Evolutionary conservation across 495 filamentous ascomycete genomes (phyloP).

Genomic region (Aspergillus nanangensis): DNA sequence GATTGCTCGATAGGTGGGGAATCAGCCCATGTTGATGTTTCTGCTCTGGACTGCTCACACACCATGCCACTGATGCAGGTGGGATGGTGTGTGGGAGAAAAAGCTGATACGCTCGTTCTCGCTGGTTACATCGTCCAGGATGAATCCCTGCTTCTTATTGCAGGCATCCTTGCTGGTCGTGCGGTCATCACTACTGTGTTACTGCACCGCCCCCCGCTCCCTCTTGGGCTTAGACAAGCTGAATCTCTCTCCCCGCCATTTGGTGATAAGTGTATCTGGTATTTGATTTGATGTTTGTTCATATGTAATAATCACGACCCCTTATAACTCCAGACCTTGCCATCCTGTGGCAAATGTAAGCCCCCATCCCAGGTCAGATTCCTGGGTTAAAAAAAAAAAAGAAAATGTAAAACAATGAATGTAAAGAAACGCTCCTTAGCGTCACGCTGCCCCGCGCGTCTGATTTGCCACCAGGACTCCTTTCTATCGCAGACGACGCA

Average conservation of each 20-base stretch:
- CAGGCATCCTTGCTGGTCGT: not conserved
- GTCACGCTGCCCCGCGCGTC: too few relatives aligned
- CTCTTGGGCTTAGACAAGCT: not conserved
- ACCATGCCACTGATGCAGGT: slow-evolving; percentile 2
- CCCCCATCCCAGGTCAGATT: not conserved
- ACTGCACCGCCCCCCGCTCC: not conserved
- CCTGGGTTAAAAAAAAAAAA: not conserved
- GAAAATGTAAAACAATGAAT: not conserved
- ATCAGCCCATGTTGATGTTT: slow-evolving; percentile 2
- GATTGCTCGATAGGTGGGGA: too few relatives aligned
- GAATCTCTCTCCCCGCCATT: too few relatives aligned
- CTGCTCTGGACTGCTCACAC: not conserved
- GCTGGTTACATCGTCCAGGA: not conserved
- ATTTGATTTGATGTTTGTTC: not conserved
- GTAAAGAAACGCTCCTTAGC: too few relatives aligned
- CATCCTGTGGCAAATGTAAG: not conserved
- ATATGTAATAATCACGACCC: not conserved
- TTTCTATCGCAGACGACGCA: slow-evolving; percentile 24
- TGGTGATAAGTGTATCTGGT: too few relatives aligned
- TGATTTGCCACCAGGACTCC: too few relatives aligned
- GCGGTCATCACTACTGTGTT: not conserved
- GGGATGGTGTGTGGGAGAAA: slow-evolving; percentile 3
- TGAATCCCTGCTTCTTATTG: not conserved
- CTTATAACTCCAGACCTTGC: not conserved
- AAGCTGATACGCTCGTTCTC: not conserved